Conservation (phyloP, 257 asterid species). For the Pogostemon cablin region DNA sequence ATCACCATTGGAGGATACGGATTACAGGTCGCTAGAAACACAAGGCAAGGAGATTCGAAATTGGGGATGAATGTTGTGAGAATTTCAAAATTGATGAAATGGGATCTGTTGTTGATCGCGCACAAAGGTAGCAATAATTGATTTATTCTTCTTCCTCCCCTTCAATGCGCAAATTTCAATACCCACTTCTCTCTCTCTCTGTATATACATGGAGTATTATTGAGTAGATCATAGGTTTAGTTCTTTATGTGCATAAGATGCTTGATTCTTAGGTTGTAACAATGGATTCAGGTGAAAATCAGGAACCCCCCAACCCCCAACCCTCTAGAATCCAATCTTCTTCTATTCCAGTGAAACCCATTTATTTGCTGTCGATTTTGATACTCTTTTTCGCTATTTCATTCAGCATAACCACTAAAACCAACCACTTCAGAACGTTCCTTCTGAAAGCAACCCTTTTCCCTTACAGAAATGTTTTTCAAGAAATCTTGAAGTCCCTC, state of each 20-base stretch:
- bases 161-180: constrained; percentile 17
- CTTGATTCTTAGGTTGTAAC: neutral
- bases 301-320: constrained; percentile 39
- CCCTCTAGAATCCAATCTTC: constrained; percentile 23
- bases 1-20: too few relatives aligned
- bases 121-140: neutral
- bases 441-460: constrained; percentile 40
- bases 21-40: too few relatives aligned
- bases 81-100: neutral
- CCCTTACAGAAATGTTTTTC: constrained; percentile 29
- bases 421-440: constrained; percentile 28
- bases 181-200: neutral
- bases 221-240: neutral
- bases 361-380: constrained; percentile 46
- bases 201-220: neutral
- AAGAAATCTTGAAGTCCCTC: constrained; percentile 32
- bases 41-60: too few relatives aligned
- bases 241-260: neutral
- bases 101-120: neutral
- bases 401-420: constrained; percentile 32
- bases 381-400: constrained; percentile 54
- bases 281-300: constrained; percentile 49
- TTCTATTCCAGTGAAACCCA: constrained; percentile 39
- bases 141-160: constrained; percentile 19
- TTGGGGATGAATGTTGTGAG: too few relatives aligned